These are phyloP conservation scores for Chamaenerion angustifolium DNA, from an alignment of 345 rosid genomes.

Conservation along the genomic window DNA sequence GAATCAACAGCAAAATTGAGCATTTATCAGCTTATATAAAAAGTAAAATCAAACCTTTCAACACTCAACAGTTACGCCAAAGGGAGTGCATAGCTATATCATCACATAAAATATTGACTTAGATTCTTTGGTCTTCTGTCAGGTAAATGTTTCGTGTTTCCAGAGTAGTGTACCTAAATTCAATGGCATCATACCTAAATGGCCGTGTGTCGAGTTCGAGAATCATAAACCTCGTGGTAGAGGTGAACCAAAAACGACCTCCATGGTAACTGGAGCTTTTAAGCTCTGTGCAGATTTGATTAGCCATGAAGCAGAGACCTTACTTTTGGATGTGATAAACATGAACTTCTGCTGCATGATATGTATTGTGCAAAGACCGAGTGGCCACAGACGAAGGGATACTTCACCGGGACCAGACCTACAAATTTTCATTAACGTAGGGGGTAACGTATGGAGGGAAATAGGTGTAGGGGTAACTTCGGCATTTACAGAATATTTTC, in stretches of 20 bases:
- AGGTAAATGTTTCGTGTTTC: constrained; percentile 42
- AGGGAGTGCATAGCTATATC: too few species aligned
- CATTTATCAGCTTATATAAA: too few species aligned
- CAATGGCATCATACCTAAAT: constrained; percentile 20
- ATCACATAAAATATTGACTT: too few species aligned
- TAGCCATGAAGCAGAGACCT: constrained; percentile 49
- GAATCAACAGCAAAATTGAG: too few species aligned
- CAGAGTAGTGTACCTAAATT: constrained; percentile 14
- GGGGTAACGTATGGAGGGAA: too few species aligned
- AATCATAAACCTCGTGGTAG: constrained; percentile 13
- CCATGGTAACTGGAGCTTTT: constrained; percentile 39
- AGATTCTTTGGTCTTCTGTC: constrained; percentile 3
- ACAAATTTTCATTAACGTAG: too few species aligned
- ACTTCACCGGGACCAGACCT: constrained; percentile 31
- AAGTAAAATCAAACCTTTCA: too few species aligned
- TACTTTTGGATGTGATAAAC: constrained; percentile 54
- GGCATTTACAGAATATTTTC: too few species aligned
- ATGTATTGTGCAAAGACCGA: constrained; percentile 37
- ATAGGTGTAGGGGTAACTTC: too few species aligned
- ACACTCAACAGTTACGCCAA: too few species aligned
- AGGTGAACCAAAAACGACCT: too few species aligned
- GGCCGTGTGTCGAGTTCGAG: constrained; percentile 18
- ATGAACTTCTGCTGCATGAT: constrained; percentile 56
- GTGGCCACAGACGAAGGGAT: constrained; percentile 49
- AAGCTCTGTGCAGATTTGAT: constrained; percentile 1